Conservation (phyloP, 2,329 filamentous ascomycete species). For the Aschersonia sp. region DNA sequence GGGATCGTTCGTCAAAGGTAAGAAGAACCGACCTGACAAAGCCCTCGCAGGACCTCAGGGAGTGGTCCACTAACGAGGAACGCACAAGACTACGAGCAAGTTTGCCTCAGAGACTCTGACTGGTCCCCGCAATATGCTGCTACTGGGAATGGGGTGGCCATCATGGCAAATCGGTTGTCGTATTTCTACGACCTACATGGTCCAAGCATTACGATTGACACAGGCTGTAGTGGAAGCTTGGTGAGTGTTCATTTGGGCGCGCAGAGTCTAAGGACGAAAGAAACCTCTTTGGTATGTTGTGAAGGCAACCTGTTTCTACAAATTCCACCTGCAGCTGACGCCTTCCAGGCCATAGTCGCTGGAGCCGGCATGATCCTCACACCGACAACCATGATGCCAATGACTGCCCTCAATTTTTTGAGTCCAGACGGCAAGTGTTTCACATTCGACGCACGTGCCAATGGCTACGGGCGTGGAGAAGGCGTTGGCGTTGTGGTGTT, state of each 20-base stretch:
- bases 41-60: background rate
- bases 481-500: constrained; percentile 45
- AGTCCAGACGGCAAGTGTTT: constrained; percentile 35
- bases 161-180: constrained; percentile 40
- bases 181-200: constrained; percentile 40
- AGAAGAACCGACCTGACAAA: background rate
- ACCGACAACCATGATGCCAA: constrained; percentile 40
- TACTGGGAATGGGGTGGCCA: constrained; percentile 36
- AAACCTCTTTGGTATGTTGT: constrained; percentile 23
- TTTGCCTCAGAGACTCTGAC: constrained; percentile 33
- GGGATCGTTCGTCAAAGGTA: constrained; percentile 35
- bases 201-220: constrained; percentile 43
- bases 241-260: constrained; percentile 39
- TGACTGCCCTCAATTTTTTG: constrained; percentile 38
- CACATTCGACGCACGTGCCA: constrained; percentile 42
- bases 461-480: constrained; percentile 52
- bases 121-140: constrained; percentile 35
- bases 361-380: constrained; percentile 39
- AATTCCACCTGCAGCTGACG: background rate
- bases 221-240: constrained; percentile 42
- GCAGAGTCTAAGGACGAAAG: constrained; percentile 29
- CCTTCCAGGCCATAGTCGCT: constrained; percentile 28
- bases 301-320: background rate
- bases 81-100: constrained; percentile 31
- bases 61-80: background rate